Evolutionary conservation across 2,329 filamentous ascomycete genomes (phyloP), one percentile per base, ranked within the genome.

Genomic region (Pseudogymnoascus sp.): DNA sequence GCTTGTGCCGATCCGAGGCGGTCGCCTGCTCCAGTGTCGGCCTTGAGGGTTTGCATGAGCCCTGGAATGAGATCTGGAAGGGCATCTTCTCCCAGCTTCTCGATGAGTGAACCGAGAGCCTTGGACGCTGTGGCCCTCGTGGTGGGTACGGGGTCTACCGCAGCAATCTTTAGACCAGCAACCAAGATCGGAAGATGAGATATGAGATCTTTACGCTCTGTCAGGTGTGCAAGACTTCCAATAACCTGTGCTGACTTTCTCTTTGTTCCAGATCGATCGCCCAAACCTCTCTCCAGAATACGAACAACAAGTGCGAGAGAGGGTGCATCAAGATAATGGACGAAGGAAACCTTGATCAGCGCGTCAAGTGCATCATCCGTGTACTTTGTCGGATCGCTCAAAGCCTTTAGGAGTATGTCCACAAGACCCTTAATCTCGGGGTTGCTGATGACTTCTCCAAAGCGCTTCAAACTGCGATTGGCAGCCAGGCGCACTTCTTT

Each of bases 381-480:
- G 77, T 96, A 91, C 74, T 95, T 97, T 0, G 93, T 99, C 1
- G 95, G 93, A 74, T 99, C 95, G 71, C 95, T 99, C 65, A 99
- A 85, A 66, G 95, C 96, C 77, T 97, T 97, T 69, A 99, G 86
- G 36, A 99, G 83, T 64, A 97, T 89, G 70, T 89, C 88, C 64
- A 97, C 93, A 12, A 97, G 82, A 67, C 88, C 85, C 83, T 97
- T 97, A 73, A 99, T 91, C 76, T 99, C 95, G 3, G 95, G 95
- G 75, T 99, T 99, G 75, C 84, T 96, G 75, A 99, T 99, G 69
- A 99, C 96, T 75, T 99, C 96, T 68, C 96, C 95, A 74, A 99
- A 99, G 64, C 95, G 89, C 78, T 99, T 96, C 78, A 99, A 81
- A 78, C 92, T 96, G 77, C 93, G 88, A 76, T 99, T 99, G 6